Evolutionary conservation across 2,329 filamentous ascomycete genomes (phyloP), one percentile per base, ranked within the genome.

Genomic region (Tolypocladium album): DNA sequence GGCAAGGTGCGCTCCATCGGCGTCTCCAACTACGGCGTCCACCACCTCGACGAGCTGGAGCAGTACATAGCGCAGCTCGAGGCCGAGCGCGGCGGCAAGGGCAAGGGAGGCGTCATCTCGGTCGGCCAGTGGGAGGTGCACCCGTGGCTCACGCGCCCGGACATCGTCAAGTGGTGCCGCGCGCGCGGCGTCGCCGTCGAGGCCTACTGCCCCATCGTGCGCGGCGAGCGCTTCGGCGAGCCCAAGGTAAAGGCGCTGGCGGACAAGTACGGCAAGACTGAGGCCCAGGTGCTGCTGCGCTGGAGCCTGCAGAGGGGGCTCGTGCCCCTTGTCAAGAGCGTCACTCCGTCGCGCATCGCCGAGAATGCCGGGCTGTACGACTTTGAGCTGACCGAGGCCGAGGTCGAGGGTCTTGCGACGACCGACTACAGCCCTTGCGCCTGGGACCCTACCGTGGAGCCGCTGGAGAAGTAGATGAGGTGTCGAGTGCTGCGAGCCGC

Each of bases 111-210:
- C 31, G 77, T 90, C 47, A 82, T 96, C 68, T 88, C 87, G 62
- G 88, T 96, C 43, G 92, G 90, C 47, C 92, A 96, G 74, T 91
- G 88, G 74, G 92, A 97, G 75, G 76, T 97, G 13, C 92, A 97
- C 73, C 92, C 92, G 0, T 97, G 91, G 92, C 84, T 92, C 50
- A 80, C 86, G 11, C 81, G 92, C n/a, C 76, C 80, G 27, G 91
- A 96, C 68, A 90, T 97, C 62, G 85, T 87, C 11, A 77, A 83
- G 55, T 97, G 92, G 91, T 89, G 88, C 66, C 72, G 79, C 63
- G 79, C 86, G 71, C 79, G 84, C 22, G 79, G 79, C 61, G 76
- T 89, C 24, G 80, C 84, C 39, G 71, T 89, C 17, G 80, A 91
- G 74, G 84, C 84, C 0, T 88, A 86, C 69, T 80, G 77, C 50